phyloP scores from a whole-genome alignment of 2,329 filamentous ascomycete species.

The Cladobotryum mycophilum region DNA sequence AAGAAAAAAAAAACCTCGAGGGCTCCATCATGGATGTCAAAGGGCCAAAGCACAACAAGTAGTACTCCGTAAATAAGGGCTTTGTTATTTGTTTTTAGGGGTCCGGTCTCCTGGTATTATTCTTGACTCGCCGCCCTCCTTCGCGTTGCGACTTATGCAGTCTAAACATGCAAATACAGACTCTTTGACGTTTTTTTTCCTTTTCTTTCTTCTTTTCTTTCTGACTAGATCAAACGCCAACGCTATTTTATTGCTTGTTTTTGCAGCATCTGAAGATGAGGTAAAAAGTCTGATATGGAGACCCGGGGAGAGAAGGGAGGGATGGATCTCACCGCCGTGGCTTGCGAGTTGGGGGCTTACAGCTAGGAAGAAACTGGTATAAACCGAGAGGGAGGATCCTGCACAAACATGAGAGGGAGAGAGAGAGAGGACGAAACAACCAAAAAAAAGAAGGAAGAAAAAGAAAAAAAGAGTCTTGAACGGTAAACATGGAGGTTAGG shows the following conservation, averaged over 20 bases:
- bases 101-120: no score
- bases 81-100: no score
- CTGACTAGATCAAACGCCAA: no score
- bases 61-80: no score
- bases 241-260: no score
- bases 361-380: no score
- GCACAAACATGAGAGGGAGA: conserved; percentile 6
- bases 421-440: neutral
- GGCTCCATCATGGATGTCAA: no score
- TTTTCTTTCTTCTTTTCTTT: neutral
- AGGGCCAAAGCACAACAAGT: neutral
- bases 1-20: no score
- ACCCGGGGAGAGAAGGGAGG: neutral
- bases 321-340: neutral
- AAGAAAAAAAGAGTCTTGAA: neutral
- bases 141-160: no score
- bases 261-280: no score
- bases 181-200: neutral
- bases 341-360: neutral
- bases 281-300: neutral
- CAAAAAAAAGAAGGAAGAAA: neutral
- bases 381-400: neutral
- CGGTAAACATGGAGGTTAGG: no score
- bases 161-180: neutral
- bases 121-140: no score